phyloP scores from a whole-genome alignment of 257 asterid genomes.

The Leptodermis oblonga region DNA sequence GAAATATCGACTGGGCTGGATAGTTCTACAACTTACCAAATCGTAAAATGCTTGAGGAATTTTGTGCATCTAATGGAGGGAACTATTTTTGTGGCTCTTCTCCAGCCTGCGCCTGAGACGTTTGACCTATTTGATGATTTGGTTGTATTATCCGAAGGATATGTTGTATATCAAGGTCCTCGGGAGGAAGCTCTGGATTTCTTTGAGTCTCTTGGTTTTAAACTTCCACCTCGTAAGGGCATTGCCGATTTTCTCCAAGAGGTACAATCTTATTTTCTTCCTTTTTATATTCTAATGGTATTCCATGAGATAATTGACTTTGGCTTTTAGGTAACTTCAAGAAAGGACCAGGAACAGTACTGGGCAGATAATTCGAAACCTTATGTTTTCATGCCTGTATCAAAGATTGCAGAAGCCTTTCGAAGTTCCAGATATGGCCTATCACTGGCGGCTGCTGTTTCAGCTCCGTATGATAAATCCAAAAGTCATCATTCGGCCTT shows the following conservation, averaged over 20 bases:
- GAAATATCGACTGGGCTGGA: conserved; percentile 95
- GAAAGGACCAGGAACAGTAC: conserved; percentile 84
- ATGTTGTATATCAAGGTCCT: conserved; percentile 80
- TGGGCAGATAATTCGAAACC: conserved; percentile 75
- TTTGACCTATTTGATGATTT: conserved; percentile 86
- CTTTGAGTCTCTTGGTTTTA: conserved; percentile 79
- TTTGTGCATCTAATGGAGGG: conserved; percentile 88
- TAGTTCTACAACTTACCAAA: conserved; percentile 90
- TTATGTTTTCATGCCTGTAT: conserved; percentile 63
- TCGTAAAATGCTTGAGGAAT: conserved; percentile 73
- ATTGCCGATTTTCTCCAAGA: conserved; percentile 91
- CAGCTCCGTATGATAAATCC: conserved; percentile 58
- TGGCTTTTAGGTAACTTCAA: conserved; percentile 60
- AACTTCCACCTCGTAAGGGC: conserved; percentile 84
- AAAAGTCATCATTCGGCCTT: conserved; percentile 57
- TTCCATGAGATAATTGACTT: conserved; percentile 10
- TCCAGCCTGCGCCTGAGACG: conserved; percentile 94
- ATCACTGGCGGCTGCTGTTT: conserved; percentile 39
- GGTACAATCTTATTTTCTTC: conserved; percentile 31
- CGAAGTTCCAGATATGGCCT: conserved; percentile 54
- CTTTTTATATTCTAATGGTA: conserved; percentile 4
- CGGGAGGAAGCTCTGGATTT: conserved; percentile 56
- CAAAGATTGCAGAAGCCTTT: conserved; percentile 67
- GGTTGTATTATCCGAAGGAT: conserved; percentile 71
- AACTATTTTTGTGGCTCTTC: conserved; percentile 83